Evolutionary conservation across 495 filamentous ascomycete species (phyloP).

Genomic region (Annulohypoxylon bovei): DNA sequence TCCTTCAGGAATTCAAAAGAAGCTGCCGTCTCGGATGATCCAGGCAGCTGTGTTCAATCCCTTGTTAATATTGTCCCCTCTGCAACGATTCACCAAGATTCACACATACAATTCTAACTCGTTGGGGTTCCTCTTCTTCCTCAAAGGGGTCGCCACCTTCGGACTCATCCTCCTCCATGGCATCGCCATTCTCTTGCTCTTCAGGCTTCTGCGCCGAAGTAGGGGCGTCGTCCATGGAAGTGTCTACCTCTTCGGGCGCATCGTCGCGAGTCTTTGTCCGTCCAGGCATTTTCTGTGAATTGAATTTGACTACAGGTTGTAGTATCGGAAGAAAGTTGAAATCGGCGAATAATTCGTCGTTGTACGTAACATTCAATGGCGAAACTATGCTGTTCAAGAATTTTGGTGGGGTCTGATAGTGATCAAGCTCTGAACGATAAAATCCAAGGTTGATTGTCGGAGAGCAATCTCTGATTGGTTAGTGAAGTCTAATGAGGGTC

Average conservation of each 20-base stretch:
- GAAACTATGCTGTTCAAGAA: constrained; percentile 24
- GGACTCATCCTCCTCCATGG: constrained; percentile 52
- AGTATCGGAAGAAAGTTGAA: not conserved
- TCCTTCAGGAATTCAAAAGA: constrained; percentile 90
- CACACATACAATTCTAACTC: constrained; percentile 65
- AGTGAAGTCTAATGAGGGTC: not conserved
- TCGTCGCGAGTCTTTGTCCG: constrained; percentile 44
- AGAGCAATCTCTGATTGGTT: constrained; percentile 8
- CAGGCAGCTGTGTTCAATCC: constrained; percentile 65
- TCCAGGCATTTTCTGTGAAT: constrained; percentile 44
- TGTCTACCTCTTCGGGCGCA: constrained; percentile 49
- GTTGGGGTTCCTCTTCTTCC: constrained; percentile 60
- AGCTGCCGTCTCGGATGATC: constrained; percentile 72
- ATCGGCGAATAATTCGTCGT: not conserved
- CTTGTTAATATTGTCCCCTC: constrained; percentile 10
- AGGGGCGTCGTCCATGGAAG: constrained; percentile 65
- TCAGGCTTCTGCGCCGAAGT: constrained; percentile 42
- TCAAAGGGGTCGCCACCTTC: constrained; percentile 50
- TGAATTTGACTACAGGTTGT: not conserved
- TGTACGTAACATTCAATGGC: not conserved
- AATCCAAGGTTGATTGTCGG: constrained; percentile 19
- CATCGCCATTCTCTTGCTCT: constrained; percentile 51
- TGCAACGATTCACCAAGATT: not conserved
- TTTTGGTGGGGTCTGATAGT: constrained; percentile 30
- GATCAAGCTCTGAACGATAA: constrained; percentile 29